These are phyloP conservation scores for Puccinia hordei DNA, from an alignment of 1,284 basidiomycete genomes.

Conservation along the genomic window DNA sequence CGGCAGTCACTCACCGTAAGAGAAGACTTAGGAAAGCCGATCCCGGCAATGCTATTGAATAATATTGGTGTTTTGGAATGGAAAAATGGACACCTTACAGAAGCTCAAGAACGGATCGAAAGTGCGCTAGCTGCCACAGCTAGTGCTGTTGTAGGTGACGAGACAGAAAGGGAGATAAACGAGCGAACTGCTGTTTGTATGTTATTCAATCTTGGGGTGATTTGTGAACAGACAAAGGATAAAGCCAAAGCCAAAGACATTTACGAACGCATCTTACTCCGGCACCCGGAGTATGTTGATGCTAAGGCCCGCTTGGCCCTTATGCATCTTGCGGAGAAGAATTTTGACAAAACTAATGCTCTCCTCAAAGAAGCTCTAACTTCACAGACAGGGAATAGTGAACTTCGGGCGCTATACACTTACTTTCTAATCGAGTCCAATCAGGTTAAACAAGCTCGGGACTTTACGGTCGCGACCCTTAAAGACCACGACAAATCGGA, in stretches of 20 bases:
- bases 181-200: constrained; percentile 62
- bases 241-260: constrained; percentile 73
- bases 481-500: constrained; percentile 77
- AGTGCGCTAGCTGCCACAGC: constrained; percentile 44
- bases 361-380: constrained; percentile 80
- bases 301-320: constrained; percentile 86
- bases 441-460: constrained; percentile 72
- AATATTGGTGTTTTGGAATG: constrained; percentile 68
- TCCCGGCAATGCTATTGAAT: constrained; percentile 73
- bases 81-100: constrained; percentile 35
- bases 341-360: constrained; percentile 77
- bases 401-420: constrained; percentile 74
- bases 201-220: constrained; percentile 82
- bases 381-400: constrained; percentile 71
- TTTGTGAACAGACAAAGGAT: constrained; percentile 79
- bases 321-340: constrained; percentile 70
- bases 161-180: constrained; percentile 70
- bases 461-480: constrained; percentile 80
- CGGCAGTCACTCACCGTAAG: constrained; percentile 70
- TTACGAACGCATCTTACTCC: constrained; percentile 76
- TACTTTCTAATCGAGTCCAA: constrained; percentile 80
- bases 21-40: constrained; percentile 62
- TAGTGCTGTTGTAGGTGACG: constrained; percentile 61
- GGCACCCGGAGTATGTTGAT: constrained; percentile 90
- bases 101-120: constrained; percentile 46